Evolutionary conservation across 2,329 filamentous ascomycete genomes (phyloP), one percentile per base, ranked within the genome.

Genomic region (Aureobasidium sp.): DNA sequence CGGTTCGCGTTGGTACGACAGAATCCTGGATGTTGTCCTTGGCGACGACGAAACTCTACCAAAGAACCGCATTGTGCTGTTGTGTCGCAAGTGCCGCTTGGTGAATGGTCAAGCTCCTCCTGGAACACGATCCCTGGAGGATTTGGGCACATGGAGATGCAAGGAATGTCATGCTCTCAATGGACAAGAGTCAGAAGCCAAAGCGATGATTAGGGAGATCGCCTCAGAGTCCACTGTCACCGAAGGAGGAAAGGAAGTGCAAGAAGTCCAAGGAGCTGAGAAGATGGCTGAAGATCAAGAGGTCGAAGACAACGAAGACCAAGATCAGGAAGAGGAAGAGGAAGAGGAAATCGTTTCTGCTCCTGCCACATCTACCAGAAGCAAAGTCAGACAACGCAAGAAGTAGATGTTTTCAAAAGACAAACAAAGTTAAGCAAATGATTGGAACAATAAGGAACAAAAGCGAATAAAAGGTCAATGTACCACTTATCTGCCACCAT

Each of bases 81-180:
- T 99, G 61, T 99, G 94, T 76, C 75, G 79, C 36, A 80, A 83
- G 42, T 99, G 94, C 73, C 83, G 90, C 34, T 82, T 97, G 1
- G 92, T 99, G 52, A 99, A 99, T 72, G 94, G 95, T 0, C 94
- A 97, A 72, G 94, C 94, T 3, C 92, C 94, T 1, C 93, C 94
- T 0, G 94, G 94, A 1, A 87, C 89, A 0, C 88, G 85, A 67
- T 84, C 81, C 0, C 76, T 93, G 1, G 85, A 89, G 42, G 92
- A 97, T 57, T 70, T 99, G 0, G 94, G 93, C 1, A 80, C 81
- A 64, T 99, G 94, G 94, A 86, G 87, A 64, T 99, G 94, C 74
- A 88, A 90, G 72, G 84, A 84, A n/a, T 99, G 94, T 70, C 87
- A 87, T 10, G 80, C 85, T 1, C 82, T 83, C 77, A 99, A 99